phyloP scores from a whole-genome alignment of 306 rosid species.

The Corylus heterophylla region DNA sequence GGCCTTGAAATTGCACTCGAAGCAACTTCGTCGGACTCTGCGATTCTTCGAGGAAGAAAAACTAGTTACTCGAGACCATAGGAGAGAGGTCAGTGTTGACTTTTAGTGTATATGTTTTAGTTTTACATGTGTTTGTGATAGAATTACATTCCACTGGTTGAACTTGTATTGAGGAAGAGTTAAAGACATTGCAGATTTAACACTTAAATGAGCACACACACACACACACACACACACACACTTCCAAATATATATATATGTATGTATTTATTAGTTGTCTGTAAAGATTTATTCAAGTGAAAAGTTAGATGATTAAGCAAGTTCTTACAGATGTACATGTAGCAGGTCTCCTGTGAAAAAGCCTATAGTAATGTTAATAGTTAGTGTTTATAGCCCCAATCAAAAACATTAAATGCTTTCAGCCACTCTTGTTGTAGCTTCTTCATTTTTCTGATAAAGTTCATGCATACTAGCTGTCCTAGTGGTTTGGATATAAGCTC shows the following conservation, averaged over 20 bases:
- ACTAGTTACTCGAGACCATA: constrained; percentile 82
- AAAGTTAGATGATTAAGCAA: neutral
- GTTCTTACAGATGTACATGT: neutral
- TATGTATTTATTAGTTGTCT: neutral
- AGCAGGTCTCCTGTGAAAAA: neutral
- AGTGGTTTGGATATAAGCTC: neutral
- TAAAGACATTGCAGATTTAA: neutral
- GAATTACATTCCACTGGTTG: neutral
- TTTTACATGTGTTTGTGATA: neutral
- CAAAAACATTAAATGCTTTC: neutral
- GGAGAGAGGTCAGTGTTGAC: constrained; percentile 68
- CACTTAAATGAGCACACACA: neutral
- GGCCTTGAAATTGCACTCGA: constrained; percentile 86
- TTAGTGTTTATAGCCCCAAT: neutral
- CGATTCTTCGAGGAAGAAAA: constrained; percentile 93
- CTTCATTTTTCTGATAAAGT: neutral
- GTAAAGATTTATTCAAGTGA: neutral
- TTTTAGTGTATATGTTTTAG: constrained; percentile 20
- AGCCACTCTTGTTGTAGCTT: neutral
- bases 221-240: too few species aligned
- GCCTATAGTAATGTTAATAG: neutral
- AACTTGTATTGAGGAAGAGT: neutral
- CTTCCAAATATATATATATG: too few species aligned
- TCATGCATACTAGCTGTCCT: neutral
- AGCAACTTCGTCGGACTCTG: constrained; percentile 86